These are phyloP conservation scores for Acer negundo DNA, from an alignment of 345 rosid genomes.

Conservation along the genomic window DNA sequence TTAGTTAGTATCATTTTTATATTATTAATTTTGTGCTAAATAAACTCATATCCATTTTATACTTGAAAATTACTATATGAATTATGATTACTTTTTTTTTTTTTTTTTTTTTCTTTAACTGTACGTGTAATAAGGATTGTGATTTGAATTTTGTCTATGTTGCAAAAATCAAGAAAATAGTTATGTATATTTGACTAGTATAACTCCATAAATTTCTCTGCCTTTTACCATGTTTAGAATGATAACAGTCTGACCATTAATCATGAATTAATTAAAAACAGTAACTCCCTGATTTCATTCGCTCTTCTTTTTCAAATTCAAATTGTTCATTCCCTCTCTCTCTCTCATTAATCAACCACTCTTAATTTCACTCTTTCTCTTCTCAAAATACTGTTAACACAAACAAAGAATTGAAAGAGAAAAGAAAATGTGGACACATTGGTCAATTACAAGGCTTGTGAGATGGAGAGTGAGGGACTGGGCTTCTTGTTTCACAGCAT, in stretches of 20 bases:
- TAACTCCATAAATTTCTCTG: constrained; percentile 26
- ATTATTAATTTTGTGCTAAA: no score
- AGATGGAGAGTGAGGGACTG: constrained; percentile 64
- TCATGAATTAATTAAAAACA: constrained; percentile 38
- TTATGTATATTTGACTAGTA: constrained; percentile 10
- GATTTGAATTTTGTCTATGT: constrained; percentile 1
- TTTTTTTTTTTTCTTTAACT: no score
- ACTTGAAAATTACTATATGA: no score
- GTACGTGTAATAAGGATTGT: background rate
- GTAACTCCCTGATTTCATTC: constrained; percentile 41
- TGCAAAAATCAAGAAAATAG: constrained; percentile 11
- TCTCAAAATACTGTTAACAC: constrained; percentile 4
- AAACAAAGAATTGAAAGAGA: background rate
- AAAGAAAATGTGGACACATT: constrained; percentile 44
- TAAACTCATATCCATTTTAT: no score
- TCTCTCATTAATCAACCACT: constrained; percentile 25
- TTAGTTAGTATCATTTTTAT: no score
- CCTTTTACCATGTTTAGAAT: constrained; percentile 35
- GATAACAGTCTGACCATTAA: constrained; percentile 36
- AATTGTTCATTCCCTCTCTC: constrained; percentile 33
- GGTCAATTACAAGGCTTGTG: constrained; percentile 49
- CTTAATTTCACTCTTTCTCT: constrained; percentile 14
- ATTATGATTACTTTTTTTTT: no score
- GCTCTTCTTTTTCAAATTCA: constrained; percentile 50
- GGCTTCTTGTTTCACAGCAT: constrained; percentile 67